Conservation (phyloP, 176 grass and related monocot species). For the barley (Hordeum vulgare) region MorexV3_pseudomolecules_assembly NC_058523.1:9440775-9441274, state of each 20-base stretch:
- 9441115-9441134: not conserved
- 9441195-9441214: not conserved
- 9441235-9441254: not conserved
- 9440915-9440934: constrained; percentile 43
- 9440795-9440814: constrained; percentile 43
- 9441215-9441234: not conserved
- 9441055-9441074: constrained; percentile 19
- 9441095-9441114: not conserved
- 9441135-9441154: not conserved
- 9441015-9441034: constrained; percentile 67
- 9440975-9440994: constrained; percentile 47
- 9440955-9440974: constrained; percentile 27
- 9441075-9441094: not conserved
- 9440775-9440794: constrained; percentile 64
- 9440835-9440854: not conserved
- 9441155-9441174: not conserved
- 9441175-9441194: not conserved
- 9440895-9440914: constrained; percentile 71
- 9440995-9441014: constrained; percentile 71
- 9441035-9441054: constrained; percentile 77
- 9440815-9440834: constrained; percentile 50
- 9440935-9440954: constrained; percentile 58
- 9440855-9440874: constrained; percentile 24
- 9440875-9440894: constrained; percentile 58
- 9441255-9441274: not conserved